Conservation (phyloP, 306 rosid species). For the Phaseolus lunatus region DNA sequence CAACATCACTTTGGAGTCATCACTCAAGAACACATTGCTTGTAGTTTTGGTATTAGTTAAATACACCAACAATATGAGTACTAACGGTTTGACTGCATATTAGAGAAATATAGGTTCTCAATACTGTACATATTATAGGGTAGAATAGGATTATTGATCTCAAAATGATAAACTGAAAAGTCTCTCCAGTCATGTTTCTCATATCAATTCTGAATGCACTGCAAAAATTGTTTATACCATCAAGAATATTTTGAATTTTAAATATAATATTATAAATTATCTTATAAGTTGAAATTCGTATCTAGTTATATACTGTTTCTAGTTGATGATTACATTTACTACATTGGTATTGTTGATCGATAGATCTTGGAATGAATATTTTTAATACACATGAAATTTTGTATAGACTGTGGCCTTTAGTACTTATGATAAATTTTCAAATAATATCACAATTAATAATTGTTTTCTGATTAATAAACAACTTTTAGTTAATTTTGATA, state of each 20-base stretch:
- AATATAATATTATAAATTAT: too few relatives aligned
- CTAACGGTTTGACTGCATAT: constrained; percentile 58
- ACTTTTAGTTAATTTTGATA: too few relatives aligned
- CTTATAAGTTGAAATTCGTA: too few relatives aligned
- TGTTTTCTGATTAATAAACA: background rate
- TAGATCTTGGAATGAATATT: too few relatives aligned
- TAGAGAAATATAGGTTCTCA: constrained; percentile 44
- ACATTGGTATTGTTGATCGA: background rate
- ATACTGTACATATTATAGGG: constrained; percentile 60
- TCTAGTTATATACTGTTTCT: too few relatives aligned
- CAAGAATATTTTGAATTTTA: too few relatives aligned
- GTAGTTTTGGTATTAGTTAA: constrained; percentile 63
- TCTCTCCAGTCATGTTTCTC: constrained; percentile 44
- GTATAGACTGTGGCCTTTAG: background rate
- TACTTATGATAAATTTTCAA: background rate
- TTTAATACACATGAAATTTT: too few relatives aligned
- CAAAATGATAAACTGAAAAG: constrained; percentile 45
- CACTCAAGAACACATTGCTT: constrained; percentile 87
- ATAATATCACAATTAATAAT: background rate
- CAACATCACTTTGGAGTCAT: constrained; percentile 68
- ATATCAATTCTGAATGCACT: constrained; percentile 47
- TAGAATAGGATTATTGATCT: constrained; percentile 42
- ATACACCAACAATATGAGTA: constrained; percentile 42
- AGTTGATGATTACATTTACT: too few relatives aligned
- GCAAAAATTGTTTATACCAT: constrained; percentile 48